Conservation (phyloP, 805 yeast species). For the Yamadazyma scolyti region DNA sequence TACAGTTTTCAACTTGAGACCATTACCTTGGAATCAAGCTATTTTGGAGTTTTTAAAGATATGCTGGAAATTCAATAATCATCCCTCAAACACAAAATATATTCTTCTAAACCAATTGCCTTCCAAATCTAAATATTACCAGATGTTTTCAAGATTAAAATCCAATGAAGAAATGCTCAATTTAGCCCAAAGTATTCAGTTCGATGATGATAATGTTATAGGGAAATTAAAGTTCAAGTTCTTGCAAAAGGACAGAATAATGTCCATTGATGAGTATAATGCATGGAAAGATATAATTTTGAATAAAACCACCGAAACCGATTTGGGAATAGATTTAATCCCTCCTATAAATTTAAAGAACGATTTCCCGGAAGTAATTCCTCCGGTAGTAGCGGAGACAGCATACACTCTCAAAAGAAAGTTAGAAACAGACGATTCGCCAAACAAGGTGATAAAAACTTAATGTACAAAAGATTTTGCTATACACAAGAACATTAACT, state of each 20-base stretch:
- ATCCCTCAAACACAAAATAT: conserved; percentile 73
- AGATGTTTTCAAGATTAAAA: conserved; percentile 48
- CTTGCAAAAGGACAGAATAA: conserved; percentile 26
- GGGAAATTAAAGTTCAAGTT: conserved; percentile 30
- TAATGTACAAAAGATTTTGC: conserved; percentile 10
- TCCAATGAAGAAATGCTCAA: conserved; percentile 46
- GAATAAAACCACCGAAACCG: not conserved
- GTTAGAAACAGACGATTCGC: conserved; percentile 1
- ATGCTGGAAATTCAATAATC: conserved; percentile 57
- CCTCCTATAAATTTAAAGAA: too few relatives aligned
- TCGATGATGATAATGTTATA: conserved; percentile 34
- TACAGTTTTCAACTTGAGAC: conserved; percentile 55
- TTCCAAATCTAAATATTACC: conserved; percentile 63
- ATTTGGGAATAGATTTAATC: too few relatives aligned
- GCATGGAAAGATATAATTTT: conserved; percentile 2
- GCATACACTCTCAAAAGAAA: conserved; percentile 3
- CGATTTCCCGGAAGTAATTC: conserved; percentile 1
- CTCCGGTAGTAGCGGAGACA: not conserved
- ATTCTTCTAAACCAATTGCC: conserved; percentile 77
- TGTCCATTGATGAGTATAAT: conserved; percentile 11
- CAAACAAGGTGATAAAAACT: conserved; percentile 1
- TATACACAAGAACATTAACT: conserved; percentile 12
- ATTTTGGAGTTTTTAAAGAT: conserved; percentile 53
- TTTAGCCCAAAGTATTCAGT: conserved; percentile 28
- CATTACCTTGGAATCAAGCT: conserved; percentile 51